Evolutionary conservation across 495 filamentous ascomycete species (phyloP), one percentile per base, ranked within the genome.

Genomic region (Neurospora sp.): DNA sequence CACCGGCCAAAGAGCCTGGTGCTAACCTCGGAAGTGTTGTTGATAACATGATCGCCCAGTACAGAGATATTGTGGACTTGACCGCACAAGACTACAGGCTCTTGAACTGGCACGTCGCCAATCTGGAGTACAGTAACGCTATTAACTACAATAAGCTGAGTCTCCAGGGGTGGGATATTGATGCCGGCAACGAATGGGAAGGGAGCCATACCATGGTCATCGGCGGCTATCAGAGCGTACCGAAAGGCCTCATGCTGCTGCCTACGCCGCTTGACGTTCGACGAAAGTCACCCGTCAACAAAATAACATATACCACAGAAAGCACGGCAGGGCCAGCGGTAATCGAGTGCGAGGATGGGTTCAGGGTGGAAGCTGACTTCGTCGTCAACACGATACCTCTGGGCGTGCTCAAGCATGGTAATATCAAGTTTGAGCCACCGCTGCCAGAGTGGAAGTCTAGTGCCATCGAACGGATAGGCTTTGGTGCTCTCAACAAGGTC

Each of bases 71-170:
- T 71, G 86, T 98, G 22, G 90, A 96, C 65, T 83, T 99, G 38
- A 93, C 89, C 0, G 88, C 94, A 0, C 92, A 92, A 77, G 96
- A 98, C 76, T 89, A 97, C 82, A 87, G 96, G 68, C 85, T 98
- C 40, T 86, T 98, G 76, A 99, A 98, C 78, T 99, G 96, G 96
- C 96, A 99, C 82, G 90, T 97, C 79, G 96, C 96, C 73, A 99
- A 99, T 77, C 86, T 98, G 39, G 96, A 99, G 79, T 99, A 99
- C 78, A 94, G 95, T 68, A 98, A 98, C 78, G 96, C 96, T 0
- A 90, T 88, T 6, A 97, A 94, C 78, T 90, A 96, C 70, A 88
- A 91, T 72, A 90, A 92, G 71, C 87, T 98, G 20, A 98, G 95
- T 81, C 88, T 99, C 4, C 90, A 91, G 9, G 91, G 94, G 2